Evolutionary conservation across 2,329 filamentous ascomycete species (phyloP).

Genomic region (Epichloe coenophiala): DNA sequence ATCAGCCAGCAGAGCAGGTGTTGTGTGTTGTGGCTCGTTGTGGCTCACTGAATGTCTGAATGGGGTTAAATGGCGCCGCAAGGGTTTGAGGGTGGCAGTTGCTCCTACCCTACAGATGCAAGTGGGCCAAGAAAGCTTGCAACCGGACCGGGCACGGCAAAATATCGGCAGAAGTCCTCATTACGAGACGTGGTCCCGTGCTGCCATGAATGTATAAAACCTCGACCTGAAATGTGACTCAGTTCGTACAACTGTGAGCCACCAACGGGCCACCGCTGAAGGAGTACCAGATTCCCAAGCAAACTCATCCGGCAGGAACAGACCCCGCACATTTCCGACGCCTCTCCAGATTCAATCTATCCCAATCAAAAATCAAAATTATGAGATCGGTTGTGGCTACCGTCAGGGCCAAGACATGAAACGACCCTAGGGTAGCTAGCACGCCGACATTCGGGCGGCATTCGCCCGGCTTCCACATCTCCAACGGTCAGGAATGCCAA

Average conservation of each 20-base stretch:
- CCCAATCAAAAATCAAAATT: background rate
- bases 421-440: background rate
- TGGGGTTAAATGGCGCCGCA: no score
- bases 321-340: background rate
- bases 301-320: slow-evolving; percentile 4
- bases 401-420: background rate
- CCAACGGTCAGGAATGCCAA: background rate
- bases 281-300: slow-evolving; percentile 15
- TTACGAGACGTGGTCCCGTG: no score
- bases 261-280: slow-evolving; percentile 6
- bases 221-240: no score
- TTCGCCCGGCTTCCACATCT: background rate
- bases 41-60: background rate
- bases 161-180: no score
- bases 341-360: background rate
- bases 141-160: no score
- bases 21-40: background rate
- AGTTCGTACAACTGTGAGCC: no score
- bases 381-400: background rate
- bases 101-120: no score
- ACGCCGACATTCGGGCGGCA: background rate
- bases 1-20: background rate
- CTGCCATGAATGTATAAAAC: no score
- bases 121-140: no score
- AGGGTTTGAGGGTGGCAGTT: no score